Evolutionary conservation across 805 yeast species (phyloP).

Genomic region (Teunomyces lycoperdinae): DNA sequence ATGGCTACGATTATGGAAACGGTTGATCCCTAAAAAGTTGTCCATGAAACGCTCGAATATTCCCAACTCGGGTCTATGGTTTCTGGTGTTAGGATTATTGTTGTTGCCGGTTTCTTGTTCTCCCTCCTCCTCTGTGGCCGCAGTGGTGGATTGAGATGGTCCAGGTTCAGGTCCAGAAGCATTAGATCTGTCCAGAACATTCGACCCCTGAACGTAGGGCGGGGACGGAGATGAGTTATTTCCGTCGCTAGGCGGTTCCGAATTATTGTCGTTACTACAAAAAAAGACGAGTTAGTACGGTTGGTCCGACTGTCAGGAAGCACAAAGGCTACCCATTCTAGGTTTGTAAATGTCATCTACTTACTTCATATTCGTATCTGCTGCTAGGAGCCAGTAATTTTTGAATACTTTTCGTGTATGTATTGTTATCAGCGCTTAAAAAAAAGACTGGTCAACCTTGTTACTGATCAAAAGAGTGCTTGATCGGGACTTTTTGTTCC

Average conservation of each 20-base stretch:
- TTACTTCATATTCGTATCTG: not conserved
- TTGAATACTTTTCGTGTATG: not conserved
- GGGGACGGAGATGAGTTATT: constrained; percentile 1
- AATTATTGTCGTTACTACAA: not conserved
- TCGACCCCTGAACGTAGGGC: not conserved
- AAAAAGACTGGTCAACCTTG: not conserved
- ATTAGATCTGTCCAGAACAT: no score
- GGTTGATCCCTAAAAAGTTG: constrained; percentile 14
- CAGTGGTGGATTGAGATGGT: no score
- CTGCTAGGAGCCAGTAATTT: not conserved
- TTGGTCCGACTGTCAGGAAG: no score
- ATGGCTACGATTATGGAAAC: not conserved
- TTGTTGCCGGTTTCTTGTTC: no score
- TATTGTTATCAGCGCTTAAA: not conserved
- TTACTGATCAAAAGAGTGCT: not conserved
- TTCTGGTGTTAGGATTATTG: not conserved
- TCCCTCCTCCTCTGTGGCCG: no score
- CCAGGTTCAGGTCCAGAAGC: not conserved
- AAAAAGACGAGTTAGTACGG: not conserved
- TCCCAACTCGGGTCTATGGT: constrained; percentile 10
- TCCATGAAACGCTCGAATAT: constrained; percentile 25
- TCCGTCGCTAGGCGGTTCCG: not conserved
- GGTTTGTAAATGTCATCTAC: not conserved
- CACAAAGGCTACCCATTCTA: no score
- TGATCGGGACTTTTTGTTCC: not conserved